These are phyloP conservation scores for Russula lepida DNA, from an alignment of 768 basidiomycete species.

Conservation along the genomic window DNA sequence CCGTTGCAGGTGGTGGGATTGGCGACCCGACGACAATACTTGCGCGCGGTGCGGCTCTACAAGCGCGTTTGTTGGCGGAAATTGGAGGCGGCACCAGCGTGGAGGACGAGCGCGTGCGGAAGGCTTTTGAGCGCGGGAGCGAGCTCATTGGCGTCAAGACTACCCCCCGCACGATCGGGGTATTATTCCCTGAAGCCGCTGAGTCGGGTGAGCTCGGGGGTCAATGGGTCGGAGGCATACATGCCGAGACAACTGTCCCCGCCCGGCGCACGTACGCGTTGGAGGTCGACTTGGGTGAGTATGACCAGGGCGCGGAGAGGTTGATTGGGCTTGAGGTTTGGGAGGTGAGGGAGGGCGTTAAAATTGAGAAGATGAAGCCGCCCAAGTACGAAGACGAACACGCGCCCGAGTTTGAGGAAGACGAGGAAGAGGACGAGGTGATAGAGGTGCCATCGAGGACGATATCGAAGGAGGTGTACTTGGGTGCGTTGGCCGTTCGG, in stretches of 20 bases:
- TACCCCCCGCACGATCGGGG: constrained; percentile 54
- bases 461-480: constrained; percentile 43
- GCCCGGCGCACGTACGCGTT: constrained; percentile 51
- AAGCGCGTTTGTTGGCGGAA: constrained; percentile 53
- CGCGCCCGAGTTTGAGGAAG: constrained; percentile 30
- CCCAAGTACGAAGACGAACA: constrained; percentile 38
- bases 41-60: constrained; percentile 67
- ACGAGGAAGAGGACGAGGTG: constrained; percentile 54
- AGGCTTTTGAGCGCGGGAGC: constrained; percentile 40
- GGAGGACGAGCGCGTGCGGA: constrained; percentile 39
- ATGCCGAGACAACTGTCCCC: constrained; percentile 66
- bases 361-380: constrained; percentile 48
- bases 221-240: constrained; percentile 55
- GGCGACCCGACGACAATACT: constrained; percentile 75
- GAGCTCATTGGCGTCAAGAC: constrained; percentile 40
- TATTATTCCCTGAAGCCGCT: constrained; percentile 50
- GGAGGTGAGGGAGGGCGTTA: constrained; percentile 65
- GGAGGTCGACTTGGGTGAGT: constrained; percentile 43
- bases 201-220: constrained; percentile 42
- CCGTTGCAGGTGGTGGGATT: constrained; percentile 60
- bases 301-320: constrained; percentile 32
- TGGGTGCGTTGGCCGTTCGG: constrained; percentile 33
- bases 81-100: constrained; percentile 34
- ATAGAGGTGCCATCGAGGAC: constrained; percentile 56
- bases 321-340: constrained; percentile 59